Percentiles rank a stretch among this genome's conserved stretches.
These are phyloP conservation scores for Cordyceps farinosa DNA, from an alignment of 2,329 filamentous ascomycete species.

Conservation along the genomic window DNA sequence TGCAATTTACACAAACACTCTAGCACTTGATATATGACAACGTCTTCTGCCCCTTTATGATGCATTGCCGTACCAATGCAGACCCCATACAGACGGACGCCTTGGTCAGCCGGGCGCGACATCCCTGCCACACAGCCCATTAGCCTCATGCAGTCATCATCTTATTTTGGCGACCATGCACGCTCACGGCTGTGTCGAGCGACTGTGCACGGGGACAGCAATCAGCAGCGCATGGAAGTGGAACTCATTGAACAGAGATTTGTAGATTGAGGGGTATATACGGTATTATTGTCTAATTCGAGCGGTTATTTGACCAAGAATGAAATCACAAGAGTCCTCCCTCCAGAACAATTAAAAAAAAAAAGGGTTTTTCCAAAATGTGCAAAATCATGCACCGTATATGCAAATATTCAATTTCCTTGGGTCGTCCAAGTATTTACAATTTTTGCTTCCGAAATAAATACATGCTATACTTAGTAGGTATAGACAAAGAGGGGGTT, in stretches of 20 bases:
- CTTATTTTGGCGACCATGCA: not conserved
- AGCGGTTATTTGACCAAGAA: not conserved
- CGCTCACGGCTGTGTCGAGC: too few relatives aligned
- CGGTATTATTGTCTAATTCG: not conserved
- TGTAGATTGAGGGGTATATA: not conserved
- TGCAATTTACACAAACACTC: too few relatives aligned
- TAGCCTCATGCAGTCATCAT: not conserved
- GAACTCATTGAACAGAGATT: not conserved
- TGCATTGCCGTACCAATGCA: too few relatives aligned
- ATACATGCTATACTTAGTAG: conserved; percentile 29
- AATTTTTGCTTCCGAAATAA: not conserved
- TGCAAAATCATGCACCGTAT: not conserved
- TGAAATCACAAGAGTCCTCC: not conserved
- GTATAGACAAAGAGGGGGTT: conserved; percentile 55
- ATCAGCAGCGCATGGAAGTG: too few relatives aligned
- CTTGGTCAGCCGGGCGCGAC: not conserved
- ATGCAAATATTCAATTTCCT: not conserved
- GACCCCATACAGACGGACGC: not conserved
- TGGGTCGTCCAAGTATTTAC: not conserved
- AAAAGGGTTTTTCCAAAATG: not conserved
- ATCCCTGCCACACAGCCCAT: not conserved
- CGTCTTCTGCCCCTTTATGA: too few relatives aligned
- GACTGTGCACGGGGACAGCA: too few relatives aligned
- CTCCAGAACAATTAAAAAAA: too few relatives aligned
- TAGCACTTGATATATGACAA: too few relatives aligned